These are phyloP conservation scores for Flammula alnicola DNA, from an alignment of 1,284 basidiomycete species.

Conservation along the genomic window DNA sequence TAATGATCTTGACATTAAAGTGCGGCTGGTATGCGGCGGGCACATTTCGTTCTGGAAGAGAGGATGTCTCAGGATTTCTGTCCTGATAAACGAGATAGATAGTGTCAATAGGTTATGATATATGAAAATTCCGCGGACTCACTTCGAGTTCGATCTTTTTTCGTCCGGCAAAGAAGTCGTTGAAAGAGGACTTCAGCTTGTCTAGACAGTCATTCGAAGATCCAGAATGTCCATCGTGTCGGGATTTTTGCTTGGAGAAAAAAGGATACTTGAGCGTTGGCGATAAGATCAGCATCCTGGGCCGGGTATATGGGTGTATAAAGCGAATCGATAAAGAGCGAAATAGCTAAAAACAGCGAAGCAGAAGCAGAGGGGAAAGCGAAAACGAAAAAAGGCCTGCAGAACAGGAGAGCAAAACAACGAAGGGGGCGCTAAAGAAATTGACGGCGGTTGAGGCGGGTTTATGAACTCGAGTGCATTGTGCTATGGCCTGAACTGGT, in stretches of 20 bases:
- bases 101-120: neutral
- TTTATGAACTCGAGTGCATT: slow-evolving; percentile 8
- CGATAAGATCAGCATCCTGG: slow-evolving; percentile 2
- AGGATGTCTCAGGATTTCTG: no score
- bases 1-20: neutral
- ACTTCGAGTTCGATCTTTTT: slow-evolving; percentile 7
- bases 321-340: slow-evolving; percentile 5
- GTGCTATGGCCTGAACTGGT: slow-evolving; percentile 7
- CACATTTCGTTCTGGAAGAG: neutral
- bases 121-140: neutral
- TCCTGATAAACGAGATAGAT: no score
- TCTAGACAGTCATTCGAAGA: neutral
- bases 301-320: neutral
- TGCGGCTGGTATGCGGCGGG: neutral
- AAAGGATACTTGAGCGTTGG: slow-evolving; percentile 7
- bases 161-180: slow-evolving; percentile 2
- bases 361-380: neutral
- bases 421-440: neutral
- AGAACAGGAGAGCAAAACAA: neutral
- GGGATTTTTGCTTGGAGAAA: neutral
- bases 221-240: neutral
- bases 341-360: neutral
- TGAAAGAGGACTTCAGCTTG: slow-evolving; percentile 10
- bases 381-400: neutral
- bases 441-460: neutral